phyloP scores from a whole-genome alignment of 306 rosid species.

The Ormosia semicastrata region DNA sequence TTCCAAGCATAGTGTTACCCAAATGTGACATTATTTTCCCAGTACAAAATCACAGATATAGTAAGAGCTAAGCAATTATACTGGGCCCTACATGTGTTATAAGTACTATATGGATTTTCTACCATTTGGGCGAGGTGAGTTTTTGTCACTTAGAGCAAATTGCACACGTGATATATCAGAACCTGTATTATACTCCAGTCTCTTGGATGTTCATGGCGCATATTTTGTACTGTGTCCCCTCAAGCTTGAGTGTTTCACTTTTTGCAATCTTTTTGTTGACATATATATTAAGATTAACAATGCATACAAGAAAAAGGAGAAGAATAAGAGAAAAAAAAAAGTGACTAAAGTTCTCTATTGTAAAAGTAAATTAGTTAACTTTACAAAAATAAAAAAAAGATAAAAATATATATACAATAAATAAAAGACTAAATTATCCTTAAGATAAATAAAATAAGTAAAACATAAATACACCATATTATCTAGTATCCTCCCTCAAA shows the following conservation, averaged over 20 bases:
- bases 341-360: no score
- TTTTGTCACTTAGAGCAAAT: slow-evolving; percentile 36
- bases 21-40: slow-evolving; percentile 38
- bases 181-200: background rate
- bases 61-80: slow-evolving; percentile 29
- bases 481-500: no score
- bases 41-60: slow-evolving; percentile 35
- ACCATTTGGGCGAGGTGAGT: slow-evolving; percentile 32
- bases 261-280: no score
- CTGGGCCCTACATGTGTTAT: slow-evolving; percentile 33
- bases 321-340: no score
- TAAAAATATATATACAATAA: no score
- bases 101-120: slow-evolving; percentile 53
- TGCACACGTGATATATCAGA: slow-evolving; percentile 9
- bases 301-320: no score
- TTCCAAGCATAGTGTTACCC: slow-evolving; percentile 33
- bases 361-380: no score
- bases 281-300: no score
- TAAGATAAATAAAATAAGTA: no score
- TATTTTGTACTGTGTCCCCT: slow-evolving; percentile 35
- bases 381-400: no score
- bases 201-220: slow-evolving; percentile 19
- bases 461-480: no score
- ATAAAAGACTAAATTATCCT: no score
- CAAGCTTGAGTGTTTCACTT: slow-evolving; percentile 22